Conservation (phyloP, 202 grass and related monocot genomes). For the Zoysia matrella region DNA sequence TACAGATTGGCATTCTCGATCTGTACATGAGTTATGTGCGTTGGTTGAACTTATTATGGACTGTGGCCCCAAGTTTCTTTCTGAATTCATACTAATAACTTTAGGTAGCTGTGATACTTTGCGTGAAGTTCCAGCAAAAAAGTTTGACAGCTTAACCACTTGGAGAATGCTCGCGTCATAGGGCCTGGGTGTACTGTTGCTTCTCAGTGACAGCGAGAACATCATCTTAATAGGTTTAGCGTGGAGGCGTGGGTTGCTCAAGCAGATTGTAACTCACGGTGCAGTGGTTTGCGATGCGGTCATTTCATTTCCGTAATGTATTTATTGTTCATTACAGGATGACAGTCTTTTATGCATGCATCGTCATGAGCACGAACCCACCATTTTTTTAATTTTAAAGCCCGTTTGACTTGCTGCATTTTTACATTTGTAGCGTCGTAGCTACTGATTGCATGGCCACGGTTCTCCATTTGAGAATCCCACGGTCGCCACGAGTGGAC, state of each 20-base stretch:
- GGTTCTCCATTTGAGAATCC: slow-evolving; percentile 30
- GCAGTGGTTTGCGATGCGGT: background rate
- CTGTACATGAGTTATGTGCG: background rate
- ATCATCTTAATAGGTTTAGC: background rate
- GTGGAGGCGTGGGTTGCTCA: background rate
- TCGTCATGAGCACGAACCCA: background rate
- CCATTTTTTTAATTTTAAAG: background rate
- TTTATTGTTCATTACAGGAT: background rate
- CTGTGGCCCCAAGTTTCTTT: background rate
- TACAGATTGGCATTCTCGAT: background rate
- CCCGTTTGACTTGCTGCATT: slow-evolving; percentile 22
- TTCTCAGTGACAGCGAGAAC: background rate
- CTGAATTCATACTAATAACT: background rate
- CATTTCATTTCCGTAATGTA: background rate
- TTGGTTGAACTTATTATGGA: background rate
- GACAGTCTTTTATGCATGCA: background rate
- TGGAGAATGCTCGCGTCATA: background rate
- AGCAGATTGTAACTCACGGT: background rate
- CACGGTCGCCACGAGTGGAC: slow-evolving; percentile 20
- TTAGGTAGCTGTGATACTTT: background rate
- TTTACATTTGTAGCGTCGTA: background rate
- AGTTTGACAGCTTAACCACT: no score
- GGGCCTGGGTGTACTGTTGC: background rate
- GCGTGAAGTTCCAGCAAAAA: background rate
- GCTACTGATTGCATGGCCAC: slow-evolving; percentile 20